A percentile compares a stretch with the other conserved stretches of the same genome.
phyloP scores from a whole-genome alignment of 139 green algal species.

The Asterochloris erici region DNA sequence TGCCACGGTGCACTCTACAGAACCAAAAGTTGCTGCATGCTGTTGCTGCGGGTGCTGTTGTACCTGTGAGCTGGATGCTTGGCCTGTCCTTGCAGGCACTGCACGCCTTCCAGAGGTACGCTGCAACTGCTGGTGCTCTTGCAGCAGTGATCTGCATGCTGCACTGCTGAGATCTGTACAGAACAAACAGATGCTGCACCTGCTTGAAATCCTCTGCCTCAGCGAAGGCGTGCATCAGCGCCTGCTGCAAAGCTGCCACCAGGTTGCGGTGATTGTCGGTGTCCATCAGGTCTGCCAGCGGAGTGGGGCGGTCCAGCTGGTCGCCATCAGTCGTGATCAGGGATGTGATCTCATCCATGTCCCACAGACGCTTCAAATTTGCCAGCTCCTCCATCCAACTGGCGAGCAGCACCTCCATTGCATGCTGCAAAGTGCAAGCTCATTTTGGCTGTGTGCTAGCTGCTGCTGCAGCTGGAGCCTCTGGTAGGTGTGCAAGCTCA shows the following conservation, averaged over 20 bases:
- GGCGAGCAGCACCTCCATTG: conserved; percentile 8
- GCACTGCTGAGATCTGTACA: too few species aligned
- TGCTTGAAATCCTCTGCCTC: conserved; percentile 50
- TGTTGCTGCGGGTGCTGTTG: background rate
- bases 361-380: conserved; percentile 17
- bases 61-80: background rate
- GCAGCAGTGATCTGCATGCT: too few species aligned
- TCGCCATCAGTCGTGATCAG: conserved; percentile 32
- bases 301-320: conserved; percentile 33
- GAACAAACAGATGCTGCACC: conserved; percentile 27
- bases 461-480: too few species aligned
- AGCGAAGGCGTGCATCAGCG: conserved; percentile 53
- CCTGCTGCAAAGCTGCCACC: conserved; percentile 45
- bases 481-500: too few species aligned
- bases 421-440: background rate
- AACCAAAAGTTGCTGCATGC: background rate
- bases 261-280: conserved; percentile 53
- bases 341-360: conserved; percentile 26
- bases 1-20: background rate
- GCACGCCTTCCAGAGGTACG: too few species aligned
- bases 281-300: conserved; percentile 66
- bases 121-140: too few species aligned
- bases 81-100: too few species aligned
- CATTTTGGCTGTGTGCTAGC: too few species aligned
- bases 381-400: conserved; percentile 1